phyloP scores from a whole-genome alignment of 108 stramenopile genomes.

The Phaeodactylum tricornutum region DNA sequence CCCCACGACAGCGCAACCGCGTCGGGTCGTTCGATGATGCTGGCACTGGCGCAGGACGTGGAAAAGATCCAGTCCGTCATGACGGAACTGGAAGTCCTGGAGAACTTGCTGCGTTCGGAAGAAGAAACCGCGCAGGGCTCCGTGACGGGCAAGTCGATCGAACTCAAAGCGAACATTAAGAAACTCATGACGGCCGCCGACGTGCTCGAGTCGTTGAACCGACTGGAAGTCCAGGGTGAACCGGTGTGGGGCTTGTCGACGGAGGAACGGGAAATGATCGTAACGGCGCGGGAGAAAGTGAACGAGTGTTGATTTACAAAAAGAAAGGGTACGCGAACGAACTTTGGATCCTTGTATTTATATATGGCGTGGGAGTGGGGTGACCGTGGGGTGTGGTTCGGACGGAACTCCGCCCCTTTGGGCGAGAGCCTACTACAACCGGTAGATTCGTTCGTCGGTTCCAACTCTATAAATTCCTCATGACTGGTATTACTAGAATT shows the following conservation, averaged over 20 bases:
- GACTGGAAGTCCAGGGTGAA: slow-evolving; percentile 56
- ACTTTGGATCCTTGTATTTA: too few relatives aligned
- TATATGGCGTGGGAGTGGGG: too few relatives aligned
- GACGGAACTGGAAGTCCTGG: slow-evolving; percentile 38
- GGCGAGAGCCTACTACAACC: too few relatives aligned
- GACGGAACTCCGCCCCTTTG: too few relatives aligned
- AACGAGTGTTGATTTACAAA: slow-evolving; percentile 31
- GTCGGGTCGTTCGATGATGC: slow-evolving; percentile 29
- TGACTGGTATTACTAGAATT: too few relatives aligned
- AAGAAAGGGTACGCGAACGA: background rate
- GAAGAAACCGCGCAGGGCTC: slow-evolving; percentile 65
- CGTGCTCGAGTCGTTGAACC: slow-evolving; percentile 38
- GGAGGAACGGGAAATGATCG: slow-evolving; percentile 51
- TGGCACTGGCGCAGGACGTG: slow-evolving; percentile 51
- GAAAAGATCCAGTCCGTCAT: slow-evolving; percentile 39
- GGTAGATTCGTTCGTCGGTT: too few relatives aligned
- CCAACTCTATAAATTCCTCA: too few relatives aligned
- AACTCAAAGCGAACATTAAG: slow-evolving; percentile 56
- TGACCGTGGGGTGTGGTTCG: too few relatives aligned
- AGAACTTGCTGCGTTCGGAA: slow-evolving; percentile 28
- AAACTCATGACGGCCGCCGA: slow-evolving; percentile 56
- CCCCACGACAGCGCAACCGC: slow-evolving; percentile 8
- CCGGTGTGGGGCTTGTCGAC: slow-evolving; percentile 66
- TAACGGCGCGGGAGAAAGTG: slow-evolving; percentile 46
- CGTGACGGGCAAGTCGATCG: slow-evolving; percentile 36